Evolutionary conservation across 2,329 filamentous ascomycete species (phyloP).

Genomic region (Cercospora citrullina): DNA sequence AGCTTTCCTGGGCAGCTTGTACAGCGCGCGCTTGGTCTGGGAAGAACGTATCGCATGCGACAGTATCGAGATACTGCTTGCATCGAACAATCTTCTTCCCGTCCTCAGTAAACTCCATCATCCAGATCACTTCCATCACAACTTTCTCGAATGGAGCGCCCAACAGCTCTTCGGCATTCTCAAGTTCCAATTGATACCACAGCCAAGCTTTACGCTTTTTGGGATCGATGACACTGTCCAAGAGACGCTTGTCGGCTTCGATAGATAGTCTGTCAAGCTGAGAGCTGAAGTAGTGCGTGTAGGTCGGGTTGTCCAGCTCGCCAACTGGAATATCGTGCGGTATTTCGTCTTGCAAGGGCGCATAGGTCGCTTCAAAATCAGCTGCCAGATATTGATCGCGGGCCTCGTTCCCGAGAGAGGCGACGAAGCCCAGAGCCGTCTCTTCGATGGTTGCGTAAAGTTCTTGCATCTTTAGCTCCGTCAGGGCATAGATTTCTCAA

Average conservation of each 20-base stretch:
- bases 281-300: constrained; percentile 5
- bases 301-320: constrained; percentile 10
- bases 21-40: constrained; percentile 1
- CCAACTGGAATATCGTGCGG: background rate
- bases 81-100: constrained; percentile 5
- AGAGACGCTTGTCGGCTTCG: constrained; percentile 7
- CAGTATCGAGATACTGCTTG: constrained; percentile 12
- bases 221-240: constrained; percentile 8
- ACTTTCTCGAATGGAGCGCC: constrained; percentile 10
- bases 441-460: constrained; percentile 10
- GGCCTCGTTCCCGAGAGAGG: background rate
- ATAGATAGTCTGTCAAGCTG: constrained; percentile 5
- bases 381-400: constrained; percentile 2
- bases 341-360: constrained; percentile 9
- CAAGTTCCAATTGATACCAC: constrained; percentile 11
- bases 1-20: background rate
- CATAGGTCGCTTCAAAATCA: constrained; percentile 1
- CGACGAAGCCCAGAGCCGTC: constrained; percentile 7
- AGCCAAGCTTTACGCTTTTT: constrained; percentile 13
- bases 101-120: constrained; percentile 8
- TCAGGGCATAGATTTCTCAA: too few species aligned
- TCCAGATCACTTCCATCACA: constrained; percentile 12
- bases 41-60: constrained; percentile 11
- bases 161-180: background rate
- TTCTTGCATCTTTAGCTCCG: constrained; percentile 8